Evolutionary conservation across 129 eudicot species (phyloP).

Genomic region (Kitagawia praeruptora): DNA sequence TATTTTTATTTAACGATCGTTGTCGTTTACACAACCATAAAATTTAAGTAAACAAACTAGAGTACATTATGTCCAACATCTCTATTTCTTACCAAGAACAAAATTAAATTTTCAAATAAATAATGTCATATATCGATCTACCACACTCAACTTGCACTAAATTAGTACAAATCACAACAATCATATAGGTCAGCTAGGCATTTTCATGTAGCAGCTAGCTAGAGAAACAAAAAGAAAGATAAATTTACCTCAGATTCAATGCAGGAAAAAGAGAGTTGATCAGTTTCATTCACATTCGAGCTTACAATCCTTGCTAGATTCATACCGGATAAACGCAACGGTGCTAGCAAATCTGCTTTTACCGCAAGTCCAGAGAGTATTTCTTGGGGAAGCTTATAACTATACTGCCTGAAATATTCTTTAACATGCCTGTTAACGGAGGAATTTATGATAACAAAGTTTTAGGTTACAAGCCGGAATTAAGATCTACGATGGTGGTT

Average conservation of each 20-base stretch:
- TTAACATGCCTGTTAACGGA: constrained; percentile 27
- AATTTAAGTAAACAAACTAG: too few relatives aligned
- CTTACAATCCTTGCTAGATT: constrained; percentile 29
- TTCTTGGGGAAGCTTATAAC: constrained; percentile 20
- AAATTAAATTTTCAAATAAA: too few relatives aligned
- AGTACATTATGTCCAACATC: not conserved
- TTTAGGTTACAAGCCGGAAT: too few relatives aligned
- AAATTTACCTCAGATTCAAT: constrained; percentile 32
- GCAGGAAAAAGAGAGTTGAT: constrained; percentile 15
- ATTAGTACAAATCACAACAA: not conserved
- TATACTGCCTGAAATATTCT: constrained; percentile 18
- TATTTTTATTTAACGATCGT: too few relatives aligned
- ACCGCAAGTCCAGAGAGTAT: constrained; percentile 21
- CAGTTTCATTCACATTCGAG: constrained; percentile 10
- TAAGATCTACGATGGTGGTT: too few relatives aligned
- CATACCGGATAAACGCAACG: constrained; percentile 29
- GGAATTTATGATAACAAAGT: too few relatives aligned
- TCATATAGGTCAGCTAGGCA: not conserved
- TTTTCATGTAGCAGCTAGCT: not conserved
- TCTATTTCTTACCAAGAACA: too few relatives aligned
- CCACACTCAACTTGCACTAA: not conserved
- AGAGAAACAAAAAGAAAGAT: not conserved
- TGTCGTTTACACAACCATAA: too few relatives aligned
- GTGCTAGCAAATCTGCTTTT: constrained; percentile 25
- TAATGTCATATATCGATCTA: too few relatives aligned